phyloP scores from a whole-genome alignment of 2,329 filamentous ascomycete species.

The Aschersonia sp. region DNA sequence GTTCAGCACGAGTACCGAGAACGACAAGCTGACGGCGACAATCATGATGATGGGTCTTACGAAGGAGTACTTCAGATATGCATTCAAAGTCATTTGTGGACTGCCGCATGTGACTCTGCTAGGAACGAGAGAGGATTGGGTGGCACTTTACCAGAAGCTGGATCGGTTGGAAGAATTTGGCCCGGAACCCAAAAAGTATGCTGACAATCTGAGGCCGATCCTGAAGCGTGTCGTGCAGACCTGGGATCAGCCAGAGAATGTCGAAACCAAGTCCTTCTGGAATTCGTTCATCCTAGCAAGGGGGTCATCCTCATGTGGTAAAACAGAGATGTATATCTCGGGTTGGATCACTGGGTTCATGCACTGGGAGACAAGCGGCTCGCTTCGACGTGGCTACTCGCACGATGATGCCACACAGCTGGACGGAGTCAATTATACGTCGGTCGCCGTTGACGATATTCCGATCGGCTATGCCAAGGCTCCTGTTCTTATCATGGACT shows the following conservation, averaged over 20 bases:
- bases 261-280: slow-evolving; percentile 26
- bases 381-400: slow-evolving; percentile 4
- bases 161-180: slow-evolving; percentile 29
- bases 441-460: slow-evolving; percentile 12
- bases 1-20: slow-evolving; percentile 24
- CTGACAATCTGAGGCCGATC: slow-evolving; percentile 25
- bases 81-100: slow-evolving; percentile 23
- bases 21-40: slow-evolving; percentile 24
- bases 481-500: slow-evolving; percentile 22
- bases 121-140: slow-evolving; percentile 24
- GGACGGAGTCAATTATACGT: slow-evolving; percentile 16
- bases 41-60: slow-evolving; percentile 30
- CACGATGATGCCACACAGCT: slow-evolving; percentile 8
- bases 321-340: slow-evolving; percentile 20
- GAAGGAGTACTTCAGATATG: slow-evolving; percentile 23
- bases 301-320: slow-evolving; percentile 14
- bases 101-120: slow-evolving; percentile 27
- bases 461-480: slow-evolving; percentile 24
- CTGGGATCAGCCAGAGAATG: slow-evolving; percentile 23
- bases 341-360: slow-evolving; percentile 36
- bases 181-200: slow-evolving; percentile 23
- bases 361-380: slow-evolving; percentile 21
- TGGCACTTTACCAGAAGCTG: slow-evolving; percentile 22
- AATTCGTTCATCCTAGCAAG: slow-evolving; percentile 21
- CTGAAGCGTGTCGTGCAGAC: slow-evolving; percentile 26